Conservation (phyloP, 163 green algal species). For the Chlamydomonas reinhardtii region DNA sequence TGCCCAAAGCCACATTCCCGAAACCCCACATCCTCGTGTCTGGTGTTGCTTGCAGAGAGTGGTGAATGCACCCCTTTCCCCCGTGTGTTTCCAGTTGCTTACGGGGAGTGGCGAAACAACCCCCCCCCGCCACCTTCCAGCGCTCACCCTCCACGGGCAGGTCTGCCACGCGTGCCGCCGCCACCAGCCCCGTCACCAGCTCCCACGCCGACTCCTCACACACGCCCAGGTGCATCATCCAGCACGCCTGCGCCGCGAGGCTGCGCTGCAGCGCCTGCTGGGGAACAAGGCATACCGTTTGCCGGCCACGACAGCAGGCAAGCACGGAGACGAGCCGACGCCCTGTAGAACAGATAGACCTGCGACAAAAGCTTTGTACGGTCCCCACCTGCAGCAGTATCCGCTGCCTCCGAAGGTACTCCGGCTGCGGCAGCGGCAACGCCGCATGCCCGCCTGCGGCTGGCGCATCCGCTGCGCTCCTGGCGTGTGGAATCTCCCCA, state of each 20-base stretch:
- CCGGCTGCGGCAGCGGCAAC: not conserved
- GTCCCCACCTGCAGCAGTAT: constrained; percentile 1
- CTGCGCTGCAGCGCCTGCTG: not conserved
- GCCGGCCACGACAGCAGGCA: not conserved
- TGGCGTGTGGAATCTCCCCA: not conserved
- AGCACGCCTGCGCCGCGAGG: not conserved
- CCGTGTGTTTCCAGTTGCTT: too few species aligned
- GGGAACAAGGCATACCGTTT: too few species aligned
- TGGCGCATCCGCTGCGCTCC: not conserved
- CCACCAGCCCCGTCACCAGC: constrained; percentile 8
- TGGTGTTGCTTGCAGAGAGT: too few species aligned
- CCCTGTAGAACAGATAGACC: too few species aligned
- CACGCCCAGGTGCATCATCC: constrained; percentile 35
- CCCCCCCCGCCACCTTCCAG: too few species aligned
- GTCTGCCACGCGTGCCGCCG: not conserved
- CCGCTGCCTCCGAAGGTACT: not conserved
- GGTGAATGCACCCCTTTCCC: too few species aligned
- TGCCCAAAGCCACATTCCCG: too few species aligned
- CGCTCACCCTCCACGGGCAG: constrained; percentile 2
- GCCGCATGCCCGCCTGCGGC: too few species aligned
- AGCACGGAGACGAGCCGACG: too few species aligned
- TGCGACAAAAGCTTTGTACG: too few species aligned
- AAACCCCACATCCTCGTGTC: too few species aligned
- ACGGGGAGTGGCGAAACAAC: too few species aligned
- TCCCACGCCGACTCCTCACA: constrained; percentile 23